Evolutionary conservation across 2,329 filamentous ascomycete genomes (phyloP), one percentile per base, ranked within the genome.

Genomic region (Penicillium sp.): DNA sequence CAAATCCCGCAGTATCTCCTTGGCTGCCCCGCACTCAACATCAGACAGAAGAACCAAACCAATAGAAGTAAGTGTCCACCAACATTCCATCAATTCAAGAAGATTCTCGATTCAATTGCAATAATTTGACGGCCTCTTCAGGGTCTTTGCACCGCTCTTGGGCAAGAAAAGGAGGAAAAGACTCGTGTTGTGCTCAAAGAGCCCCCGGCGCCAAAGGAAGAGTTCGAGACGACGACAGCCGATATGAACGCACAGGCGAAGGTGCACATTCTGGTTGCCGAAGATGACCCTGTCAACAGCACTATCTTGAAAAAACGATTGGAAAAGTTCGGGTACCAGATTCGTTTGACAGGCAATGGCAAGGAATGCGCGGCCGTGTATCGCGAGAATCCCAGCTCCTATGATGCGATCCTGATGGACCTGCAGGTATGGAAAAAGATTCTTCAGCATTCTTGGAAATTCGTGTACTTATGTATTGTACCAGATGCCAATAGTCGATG

Each of bases 401-500:
- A 91, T 70, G 92, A 96, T 73, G 88, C 92, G 5, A 82, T 97
- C 52, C 81, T 97, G 64, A 96, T 96, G 93, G 93, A 96, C 72
- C 92, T 97, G 85, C 92, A 96, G 83, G 92, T 93, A 73, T 76
- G 85, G 85, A 19, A 6, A 14, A 14, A 4, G 3, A 22, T 22
- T 5, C 14, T 77, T 25, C 38, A 25, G 19, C 19, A 22, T 22
- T 1, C n/a, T 19, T 33, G 5, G 19, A 45, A 43, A 22, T 61
- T 14, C n/a, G 22, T 33, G 57, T 7, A 26, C 25, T 52, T 51
- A 13, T 46, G 2, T 22, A 16, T 8, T 11, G 35, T 14, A 8
- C 1, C 4, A 96, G 92, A 96, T 97, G 93, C 92, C 93, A 19
- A 95, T 96, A 35, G 90, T 96, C 4, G 92, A 96, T 71, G 93